Evolutionary conservation across 148 eudicot species (phyloP), one percentile per base, ranked within the genome.

Genomic region (Rhododendron kiyosumense): DNA sequence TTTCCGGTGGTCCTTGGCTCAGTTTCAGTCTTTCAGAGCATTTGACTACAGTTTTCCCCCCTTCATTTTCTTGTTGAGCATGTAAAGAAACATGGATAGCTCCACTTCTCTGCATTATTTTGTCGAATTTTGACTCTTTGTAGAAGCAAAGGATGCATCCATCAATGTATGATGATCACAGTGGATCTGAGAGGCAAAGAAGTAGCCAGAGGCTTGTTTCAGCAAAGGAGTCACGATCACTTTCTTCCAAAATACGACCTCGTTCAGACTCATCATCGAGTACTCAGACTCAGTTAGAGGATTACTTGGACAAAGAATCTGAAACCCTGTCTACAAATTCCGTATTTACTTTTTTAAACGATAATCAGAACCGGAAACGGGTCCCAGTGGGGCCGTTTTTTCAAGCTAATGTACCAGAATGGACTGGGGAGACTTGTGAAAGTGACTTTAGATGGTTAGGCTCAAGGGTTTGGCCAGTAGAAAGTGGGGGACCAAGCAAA

Each of bases 101-200:
- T 36, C 32, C 83, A 6, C 36, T 17, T 75, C 36, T 74, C 6
- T 46, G 54, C 32, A 43, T 48, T 41, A 49, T 63, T 22, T 28
- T 38, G 20, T 26, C 26, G 15, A 65, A 49, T 26, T 79, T 80
- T 85, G 12, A 9, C n/a, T 54, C 78, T 77, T 88, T 89, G 85
- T 88, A 95, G 96, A 94, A 87, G 88, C 93, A 89, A 89, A 95
- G 83, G 90, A 93, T 93, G 93, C 98, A 93, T 85, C 98, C 98
- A 81, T 89, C 91, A 83, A 91, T 93, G 94, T 95, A 91, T 79
- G 96, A 96, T 36, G 94, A 92, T 76, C 87, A 82, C 15, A 59
- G 81, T 75, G 87, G 85, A 81, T 84, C 89, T n/a, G 94, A 91
- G 87, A 82, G 89, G 89, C 36, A 84, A 84, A 88, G 96, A 90